Conservation (phyloP, 371 early-diverging fungal genomes). For the Cladochytrium tenue region DNA sequence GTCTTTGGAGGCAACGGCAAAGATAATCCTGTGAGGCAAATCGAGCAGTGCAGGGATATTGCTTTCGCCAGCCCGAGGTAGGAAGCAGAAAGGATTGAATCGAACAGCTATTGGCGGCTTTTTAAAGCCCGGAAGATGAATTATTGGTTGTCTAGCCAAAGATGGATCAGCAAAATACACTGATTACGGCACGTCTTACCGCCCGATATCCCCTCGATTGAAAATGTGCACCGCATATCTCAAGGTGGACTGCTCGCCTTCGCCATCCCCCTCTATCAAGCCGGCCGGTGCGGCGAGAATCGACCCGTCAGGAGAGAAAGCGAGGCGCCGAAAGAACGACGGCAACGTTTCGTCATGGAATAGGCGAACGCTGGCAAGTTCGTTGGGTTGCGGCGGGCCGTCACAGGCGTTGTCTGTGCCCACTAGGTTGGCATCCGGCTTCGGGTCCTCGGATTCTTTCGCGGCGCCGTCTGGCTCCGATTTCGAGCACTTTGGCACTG, state of each 20-base stretch:
- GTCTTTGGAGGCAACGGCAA: constrained; percentile 85
- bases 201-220: constrained; percentile 40
- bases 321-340: constrained; percentile 88
- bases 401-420: no score
- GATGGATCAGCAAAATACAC: constrained; percentile 1
- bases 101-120: constrained; percentile 80
- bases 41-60: constrained; percentile 3
- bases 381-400: no score
- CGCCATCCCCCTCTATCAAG: constrained; percentile 34
- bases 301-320: constrained; percentile 88
- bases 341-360: constrained; percentile 87
- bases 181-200: no score
- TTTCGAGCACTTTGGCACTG: no score
- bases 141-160: constrained; percentile 56
- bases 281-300: constrained; percentile 86
- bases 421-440: no score
- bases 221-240: constrained; percentile 53
- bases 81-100: constrained; percentile 63
- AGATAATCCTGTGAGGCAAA: constrained; percentile 75
- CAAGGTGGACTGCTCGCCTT: constrained; percentile 3
- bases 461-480: no score
- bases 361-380: no score
- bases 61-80: constrained; percentile 10
- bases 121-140: constrained; percentile 67
- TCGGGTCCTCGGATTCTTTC: no score